phyloP scores from a whole-genome alignment of 2,329 filamentous ascomycete genomes.

The Hypoxylon sp. region DNA sequence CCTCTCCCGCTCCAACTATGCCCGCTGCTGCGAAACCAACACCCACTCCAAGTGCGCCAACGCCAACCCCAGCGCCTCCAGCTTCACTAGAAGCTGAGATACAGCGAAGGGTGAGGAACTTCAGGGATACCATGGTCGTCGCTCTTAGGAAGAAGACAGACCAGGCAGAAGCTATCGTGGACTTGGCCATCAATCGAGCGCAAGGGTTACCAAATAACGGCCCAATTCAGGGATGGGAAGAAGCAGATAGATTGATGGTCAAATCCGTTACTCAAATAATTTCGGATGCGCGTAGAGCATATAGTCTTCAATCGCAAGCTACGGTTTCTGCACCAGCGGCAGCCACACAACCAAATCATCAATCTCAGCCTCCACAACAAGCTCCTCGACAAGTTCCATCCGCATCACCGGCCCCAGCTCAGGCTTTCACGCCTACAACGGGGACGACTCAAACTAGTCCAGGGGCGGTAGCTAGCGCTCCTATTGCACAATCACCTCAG shows the following conservation, averaged over 20 bases:
- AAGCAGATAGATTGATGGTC: slow-evolving; percentile 53
- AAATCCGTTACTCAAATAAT: slow-evolving; percentile 54
- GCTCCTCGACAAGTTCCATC: slow-evolving; percentile 44
- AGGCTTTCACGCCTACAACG: slow-evolving; percentile 33
- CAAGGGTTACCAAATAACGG: slow-evolving; percentile 51
- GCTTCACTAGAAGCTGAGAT: slow-evolving; percentile 51
- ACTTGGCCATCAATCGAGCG: slow-evolving; percentile 54
- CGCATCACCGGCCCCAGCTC: slow-evolving; percentile 47
- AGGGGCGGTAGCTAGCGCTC: slow-evolving; percentile 11
- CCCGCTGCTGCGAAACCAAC: slow-evolving; percentile 44
- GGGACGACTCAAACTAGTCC: slow-evolving; percentile 32
- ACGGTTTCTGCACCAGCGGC: slow-evolving; percentile 36
- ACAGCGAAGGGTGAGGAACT: slow-evolving; percentile 51
- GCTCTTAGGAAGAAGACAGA: slow-evolving; percentile 53
- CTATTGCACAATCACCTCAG: slow-evolving; percentile 14
- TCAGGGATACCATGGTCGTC: slow-evolving; percentile 53
- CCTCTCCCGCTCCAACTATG: slow-evolving; percentile 47
- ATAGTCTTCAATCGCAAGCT: slow-evolving; percentile 43
- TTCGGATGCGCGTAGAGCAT: slow-evolving; percentile 50
- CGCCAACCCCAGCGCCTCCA: slow-evolving; percentile 48
- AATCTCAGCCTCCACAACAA: slow-evolving; percentile 42
- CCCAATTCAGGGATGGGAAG: slow-evolving; percentile 52
- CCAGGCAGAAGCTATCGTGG: slow-evolving; percentile 53
- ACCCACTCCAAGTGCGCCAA: slow-evolving; percentile 48
- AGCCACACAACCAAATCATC: slow-evolving; percentile 28